A percentile compares a stretch with the other conserved stretches of the same genome.
Conservation (phyloP, 2,329 filamentous ascomycete species). For the Aspergillus viridinutans region DNA sequence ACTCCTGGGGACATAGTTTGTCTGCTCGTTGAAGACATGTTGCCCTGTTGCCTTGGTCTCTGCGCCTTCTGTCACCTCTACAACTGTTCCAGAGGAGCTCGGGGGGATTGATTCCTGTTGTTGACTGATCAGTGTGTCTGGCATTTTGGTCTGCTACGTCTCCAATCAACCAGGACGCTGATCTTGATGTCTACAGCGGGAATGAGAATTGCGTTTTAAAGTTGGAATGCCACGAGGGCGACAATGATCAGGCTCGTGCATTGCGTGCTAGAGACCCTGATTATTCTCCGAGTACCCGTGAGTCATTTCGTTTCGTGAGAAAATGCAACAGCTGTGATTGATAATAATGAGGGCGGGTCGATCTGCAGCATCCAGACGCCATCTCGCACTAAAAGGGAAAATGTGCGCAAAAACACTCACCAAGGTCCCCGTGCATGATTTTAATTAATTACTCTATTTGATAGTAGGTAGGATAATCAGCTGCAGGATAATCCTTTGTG, state of each 20-base stretch:
- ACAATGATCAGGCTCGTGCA: no score
- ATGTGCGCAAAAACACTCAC: slow-evolving; percentile 29
- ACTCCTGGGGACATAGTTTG: slow-evolving; percentile 50
- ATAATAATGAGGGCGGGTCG: background rate
- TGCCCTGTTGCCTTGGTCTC: slow-evolving; percentile 7
- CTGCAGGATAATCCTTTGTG: background rate
- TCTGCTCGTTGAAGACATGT: slow-evolving; percentile 50
- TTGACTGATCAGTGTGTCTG: background rate
- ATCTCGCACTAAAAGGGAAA: slow-evolving; percentile 6
- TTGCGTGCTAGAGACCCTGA: no score
- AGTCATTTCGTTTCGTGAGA: no score
- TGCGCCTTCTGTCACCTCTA: background rate
- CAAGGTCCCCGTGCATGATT: slow-evolving; percentile 17
- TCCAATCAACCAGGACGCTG: background rate
- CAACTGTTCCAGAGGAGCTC: background rate
- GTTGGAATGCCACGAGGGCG: no score
- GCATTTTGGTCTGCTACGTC: background rate
- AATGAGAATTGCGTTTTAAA: no score
- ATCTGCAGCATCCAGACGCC: no score
- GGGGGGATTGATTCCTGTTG: slow-evolving; percentile 2
- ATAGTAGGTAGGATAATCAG: background rate
- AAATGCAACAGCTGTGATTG: no score
- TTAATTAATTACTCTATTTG: background rate
- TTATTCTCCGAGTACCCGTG: no score
- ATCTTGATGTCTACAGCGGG: no score